These are phyloP conservation scores for Debaryomyces sp. DNA, from an alignment of 1,139 yeast species.

Conservation along the genomic window DNA sequence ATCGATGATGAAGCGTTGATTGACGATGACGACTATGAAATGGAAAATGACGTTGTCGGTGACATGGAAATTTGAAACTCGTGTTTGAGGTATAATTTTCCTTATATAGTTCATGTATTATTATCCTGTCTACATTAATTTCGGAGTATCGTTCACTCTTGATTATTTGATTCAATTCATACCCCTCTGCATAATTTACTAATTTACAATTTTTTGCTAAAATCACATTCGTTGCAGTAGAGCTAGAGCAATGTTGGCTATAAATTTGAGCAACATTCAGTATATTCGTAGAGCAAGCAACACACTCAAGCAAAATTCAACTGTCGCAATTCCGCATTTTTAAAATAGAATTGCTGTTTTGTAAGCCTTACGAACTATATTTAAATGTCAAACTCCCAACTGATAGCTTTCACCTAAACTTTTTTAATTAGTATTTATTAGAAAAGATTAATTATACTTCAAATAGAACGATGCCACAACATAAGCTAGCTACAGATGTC, in stretches of 20 bases:
- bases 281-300: background rate
- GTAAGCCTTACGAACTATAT: background rate
- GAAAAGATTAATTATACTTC: background rate
- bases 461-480: slow-evolving; percentile 3
- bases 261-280: background rate
- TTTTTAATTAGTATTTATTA: background rate
- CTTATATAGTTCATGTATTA: background rate
- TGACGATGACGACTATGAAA: slow-evolving; percentile 31
- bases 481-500: slow-evolving; percentile 24
- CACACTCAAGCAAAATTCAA: background rate
- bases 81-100: background rate
- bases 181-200: background rate
- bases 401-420: background rate
- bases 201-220: background rate
- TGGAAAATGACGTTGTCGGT: slow-evolving; percentile 35
- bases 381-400: background rate
- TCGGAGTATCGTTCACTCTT: background rate
- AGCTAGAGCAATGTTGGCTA: background rate
- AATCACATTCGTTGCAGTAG: background rate
- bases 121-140: background rate
- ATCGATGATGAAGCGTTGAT: slow-evolving; percentile 31
- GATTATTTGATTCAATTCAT: background rate
- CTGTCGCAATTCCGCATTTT: background rate
- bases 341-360: background rate
- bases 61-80: slow-evolving; percentile 33